Percentiles rank a stretch among this genome's conserved stretches.
Evolutionary conservation across 768 basidiomycete species (phyloP).

Genomic region (Amanita jacksonii): DNA sequence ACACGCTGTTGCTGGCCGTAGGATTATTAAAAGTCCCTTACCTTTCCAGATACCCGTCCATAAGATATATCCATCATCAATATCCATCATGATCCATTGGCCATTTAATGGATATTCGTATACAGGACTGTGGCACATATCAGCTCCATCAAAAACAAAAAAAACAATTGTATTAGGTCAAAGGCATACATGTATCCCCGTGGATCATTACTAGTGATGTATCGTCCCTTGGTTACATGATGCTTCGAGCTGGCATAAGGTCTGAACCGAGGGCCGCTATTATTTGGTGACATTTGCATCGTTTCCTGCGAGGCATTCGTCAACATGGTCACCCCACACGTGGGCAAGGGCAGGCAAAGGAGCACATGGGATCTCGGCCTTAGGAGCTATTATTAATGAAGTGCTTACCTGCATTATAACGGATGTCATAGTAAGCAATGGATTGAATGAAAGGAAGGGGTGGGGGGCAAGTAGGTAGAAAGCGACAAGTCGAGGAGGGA

Average conservation of each 20-base stretch:
- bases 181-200: constrained; percentile 74
- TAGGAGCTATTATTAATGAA: no score
- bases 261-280: constrained; percentile 38
- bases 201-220: constrained; percentile 86
- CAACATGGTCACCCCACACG: constrained; percentile 2
- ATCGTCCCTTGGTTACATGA: constrained; percentile 77
- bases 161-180: no score
- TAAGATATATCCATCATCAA: constrained; percentile 84
- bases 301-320: constrained; percentile 26
- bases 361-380: no score
- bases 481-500: no score
- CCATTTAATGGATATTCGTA: constrained; percentile 86
- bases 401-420: constrained; percentile 34
- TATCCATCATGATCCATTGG: constrained; percentile 95
- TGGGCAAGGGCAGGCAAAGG: constrained; percentile 6
- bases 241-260: constrained; percentile 71
- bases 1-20: constrained; percentile 4
- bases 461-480: no score
- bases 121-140: constrained; percentile 41
- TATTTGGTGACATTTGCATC: constrained; percentile 30
- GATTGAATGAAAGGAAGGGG: no score
- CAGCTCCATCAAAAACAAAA: neutral
- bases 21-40: constrained; percentile 17
- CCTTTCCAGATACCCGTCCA: constrained; percentile 97
- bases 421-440: no score